A percentile compares a stretch with the other conserved stretches of the same genome.
Conservation (phyloP, 1,139 yeast genomes). For the Zygosaccharomyces sapae region DNA sequence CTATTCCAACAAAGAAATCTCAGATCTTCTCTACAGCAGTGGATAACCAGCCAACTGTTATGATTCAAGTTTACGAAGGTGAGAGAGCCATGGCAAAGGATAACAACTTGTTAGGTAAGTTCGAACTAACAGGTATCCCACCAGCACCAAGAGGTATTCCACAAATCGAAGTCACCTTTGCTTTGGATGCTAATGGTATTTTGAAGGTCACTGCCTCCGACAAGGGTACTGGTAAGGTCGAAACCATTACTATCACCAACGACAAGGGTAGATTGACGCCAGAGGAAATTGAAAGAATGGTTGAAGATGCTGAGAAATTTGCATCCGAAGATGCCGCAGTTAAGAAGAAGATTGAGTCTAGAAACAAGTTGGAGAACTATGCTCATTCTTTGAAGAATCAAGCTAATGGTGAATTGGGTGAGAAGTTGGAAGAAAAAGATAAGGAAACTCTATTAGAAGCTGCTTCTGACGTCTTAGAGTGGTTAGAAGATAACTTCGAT, state of each 20-base stretch:
- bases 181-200: conserved; percentile 92
- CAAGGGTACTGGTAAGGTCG: conserved; percentile 94
- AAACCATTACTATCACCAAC: conserved; percentile 90
- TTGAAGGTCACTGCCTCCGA: conserved; percentile 89
- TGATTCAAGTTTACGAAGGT: conserved; percentile 93
- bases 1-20: conserved; percentile 92
- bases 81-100: conserved; percentile 95
- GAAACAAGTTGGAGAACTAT: conserved; percentile 84
- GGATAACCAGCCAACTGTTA: conserved; percentile 92
- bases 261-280: conserved; percentile 94
- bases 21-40: conserved; percentile 95
- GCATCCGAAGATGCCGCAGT: conserved; percentile 84
- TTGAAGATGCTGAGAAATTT: conserved; percentile 86
- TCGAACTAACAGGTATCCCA: conserved; percentile 89
- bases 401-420: conserved; percentile 59
- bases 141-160: conserved; percentile 98
- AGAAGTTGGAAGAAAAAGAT: conserved; percentile 84
- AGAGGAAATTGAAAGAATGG: conserved; percentile 92
- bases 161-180: conserved; percentile 93
- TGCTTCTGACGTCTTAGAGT: conserved; percentile 78
- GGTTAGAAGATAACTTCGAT: conserved; percentile 79
- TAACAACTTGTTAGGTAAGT: conserved; percentile 90
- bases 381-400: conserved; percentile 82
- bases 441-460: conserved; percentile 88
- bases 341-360: conserved; percentile 77